phyloP scores from a whole-genome alignment of 495 filamentous ascomycete species.

The Tuber calosporum region DNA sequence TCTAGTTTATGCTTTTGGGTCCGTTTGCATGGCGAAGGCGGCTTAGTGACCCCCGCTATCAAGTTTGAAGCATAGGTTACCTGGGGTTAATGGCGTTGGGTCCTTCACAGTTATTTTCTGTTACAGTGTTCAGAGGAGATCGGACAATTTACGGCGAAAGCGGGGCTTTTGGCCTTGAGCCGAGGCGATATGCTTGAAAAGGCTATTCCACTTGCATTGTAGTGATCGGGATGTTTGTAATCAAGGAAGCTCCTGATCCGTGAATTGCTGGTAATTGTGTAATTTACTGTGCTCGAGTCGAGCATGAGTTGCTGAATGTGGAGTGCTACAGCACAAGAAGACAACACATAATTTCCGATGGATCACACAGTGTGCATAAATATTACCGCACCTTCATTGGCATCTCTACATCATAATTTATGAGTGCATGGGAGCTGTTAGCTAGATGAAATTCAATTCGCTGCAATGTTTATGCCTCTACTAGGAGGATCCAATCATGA shows the following conservation, averaged over 20 bases:
- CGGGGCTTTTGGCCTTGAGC: background rate
- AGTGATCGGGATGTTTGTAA: background rate
- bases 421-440: background rate
- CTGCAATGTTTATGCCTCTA: background rate
- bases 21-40: slow-evolving; percentile 15
- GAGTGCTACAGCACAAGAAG: background rate
- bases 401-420: background rate
- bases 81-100: background rate
- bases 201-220: background rate
- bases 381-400: background rate
- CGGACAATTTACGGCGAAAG: background rate
- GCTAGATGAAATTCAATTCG: background rate
- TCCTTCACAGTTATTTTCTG: background rate
- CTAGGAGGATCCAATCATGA: background rate
- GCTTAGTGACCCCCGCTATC: background rate
- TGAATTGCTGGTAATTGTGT: background rate
- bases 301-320: background rate
- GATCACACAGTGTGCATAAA: background rate
- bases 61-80: background rate
- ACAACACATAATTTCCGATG: background rate
- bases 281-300: background rate
- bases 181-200: background rate
- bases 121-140: background rate
- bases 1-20: slow-evolving; percentile 19
- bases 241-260: background rate